phyloP scores from a whole-genome alignment of 2,329 filamentous ascomycete species.

The Colletotrichum cuscutae region DNA sequence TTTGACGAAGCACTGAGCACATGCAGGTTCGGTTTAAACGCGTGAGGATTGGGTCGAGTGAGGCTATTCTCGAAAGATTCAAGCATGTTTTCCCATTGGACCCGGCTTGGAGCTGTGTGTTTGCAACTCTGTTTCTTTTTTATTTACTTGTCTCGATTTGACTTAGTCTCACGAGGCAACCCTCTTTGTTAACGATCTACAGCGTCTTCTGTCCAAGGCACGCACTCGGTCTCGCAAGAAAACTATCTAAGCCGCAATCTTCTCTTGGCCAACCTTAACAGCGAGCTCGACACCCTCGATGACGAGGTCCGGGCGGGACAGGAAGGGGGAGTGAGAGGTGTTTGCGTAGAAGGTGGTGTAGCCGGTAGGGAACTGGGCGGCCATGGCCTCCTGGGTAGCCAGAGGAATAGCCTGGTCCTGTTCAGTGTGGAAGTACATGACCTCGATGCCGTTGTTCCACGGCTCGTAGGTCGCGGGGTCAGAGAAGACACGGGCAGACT shows the following conservation, averaged over 20 bases:
- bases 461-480: constrained; percentile 40
- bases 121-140: not conserved
- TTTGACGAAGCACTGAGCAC: not conserved
- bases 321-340: constrained; percentile 30
- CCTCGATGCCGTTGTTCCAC: constrained; percentile 42
- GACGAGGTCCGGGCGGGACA: constrained; percentile 26
- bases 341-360: constrained; percentile 24
- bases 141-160: not conserved
- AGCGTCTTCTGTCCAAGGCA: not conserved
- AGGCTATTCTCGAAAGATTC: not conserved
- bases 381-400: constrained; percentile 38
- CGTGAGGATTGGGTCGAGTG: not conserved
- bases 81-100: not conserved
- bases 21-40: not conserved
- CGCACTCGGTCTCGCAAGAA: not conserved
- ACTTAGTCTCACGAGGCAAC: not conserved
- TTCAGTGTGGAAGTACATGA: constrained; percentile 40
- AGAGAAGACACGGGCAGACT: constrained; percentile 36
- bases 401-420: constrained; percentile 39
- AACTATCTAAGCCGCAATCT: constrained; percentile 6
- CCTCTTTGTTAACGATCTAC: constrained; percentile 14
- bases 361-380: constrained; percentile 32
- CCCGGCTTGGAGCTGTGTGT: not conserved
- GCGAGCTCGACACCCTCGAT: constrained; percentile 29
- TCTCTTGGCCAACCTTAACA: constrained; percentile 22